These are phyloP conservation scores for Thozetella sp. DNA, from an alignment of 495 filamentous ascomycete species.

Conservation along the genomic window DNA sequence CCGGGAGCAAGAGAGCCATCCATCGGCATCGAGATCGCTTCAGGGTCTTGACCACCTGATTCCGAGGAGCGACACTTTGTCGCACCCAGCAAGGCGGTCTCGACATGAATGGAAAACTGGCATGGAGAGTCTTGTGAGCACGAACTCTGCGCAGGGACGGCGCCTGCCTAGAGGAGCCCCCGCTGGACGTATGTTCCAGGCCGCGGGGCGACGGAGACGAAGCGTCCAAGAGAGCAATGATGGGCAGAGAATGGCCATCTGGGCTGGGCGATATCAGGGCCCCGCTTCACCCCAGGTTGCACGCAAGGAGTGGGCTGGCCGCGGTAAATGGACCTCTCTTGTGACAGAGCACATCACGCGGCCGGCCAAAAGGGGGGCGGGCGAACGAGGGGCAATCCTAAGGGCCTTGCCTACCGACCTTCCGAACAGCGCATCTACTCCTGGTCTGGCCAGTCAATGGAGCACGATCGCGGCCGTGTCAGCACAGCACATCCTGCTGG, in stretches of 20 bases:
- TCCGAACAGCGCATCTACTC: conserved; percentile 10
- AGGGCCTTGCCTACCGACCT: conserved; percentile 5
- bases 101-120: background rate
- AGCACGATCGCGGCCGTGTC: conserved; percentile 21
- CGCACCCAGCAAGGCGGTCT: background rate
- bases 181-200: background rate
- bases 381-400: conserved; percentile 3
- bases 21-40: background rate
- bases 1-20: background rate
- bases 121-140: background rate
- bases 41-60: background rate
- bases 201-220: background rate
- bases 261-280: background rate
- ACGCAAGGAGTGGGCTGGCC: conserved; percentile 6
- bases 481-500: conserved; percentile 22
- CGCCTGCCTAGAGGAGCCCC: background rate
- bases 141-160: background rate
- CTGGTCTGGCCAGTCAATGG: conserved; percentile 20
- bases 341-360: conserved; percentile 28
- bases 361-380: conserved; percentile 21
- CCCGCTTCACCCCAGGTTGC: background rate
- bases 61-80: background rate
- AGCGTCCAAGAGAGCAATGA: background rate
- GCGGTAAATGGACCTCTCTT: conserved; percentile 23
- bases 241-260: background rate